Base-by-base conservation (phyloP, 2,329 filamentous ascomycete species). In the Diaporthe helianthi region DNA sequence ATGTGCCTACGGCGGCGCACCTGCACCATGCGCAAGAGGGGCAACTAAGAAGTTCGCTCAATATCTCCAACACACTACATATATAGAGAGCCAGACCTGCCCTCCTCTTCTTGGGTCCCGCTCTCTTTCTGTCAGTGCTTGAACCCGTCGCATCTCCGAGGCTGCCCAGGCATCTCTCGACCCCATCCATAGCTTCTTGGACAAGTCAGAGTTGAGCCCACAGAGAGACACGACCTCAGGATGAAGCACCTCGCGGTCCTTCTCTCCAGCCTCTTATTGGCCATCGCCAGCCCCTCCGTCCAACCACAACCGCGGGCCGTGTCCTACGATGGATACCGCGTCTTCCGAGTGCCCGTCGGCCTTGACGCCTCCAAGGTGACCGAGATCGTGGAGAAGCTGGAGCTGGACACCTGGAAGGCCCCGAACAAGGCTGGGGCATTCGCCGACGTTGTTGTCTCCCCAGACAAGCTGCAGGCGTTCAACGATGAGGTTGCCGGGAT, bases 261-360 rank as follows among this genome's bases (percentile, higher is more conserved):
- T 33, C 17, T 46, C 12, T 33, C 52, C 1, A 13, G 36, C 15
- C 41, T 66, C 12, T 54, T 24, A 2, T 26, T 66, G 49, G 63
- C 51, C 19, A 15, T 33, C 9, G 63, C 63, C 63, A 54, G 49
- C 15, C 22, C 63, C 51, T 46, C 24, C 41, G 17, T 13, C 41
- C 41, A 44, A 19, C n/a, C 66, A 8, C 49, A 67, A 26, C 38
- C 65, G 12, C 65, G 66, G 31, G 69, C 69, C 41, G 75, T 81
- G 6, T 79, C 79, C 0, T 85, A 84, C 68, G 76, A 81, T 65
- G 82, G 82, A 4, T 82, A 81, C 76, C 82, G 83, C 71, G 82
- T 82, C n/a, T 79, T 81, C 64, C 81, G 82, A 24, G 74, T 84
- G n/a, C 75, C 79, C 9, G 78, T 80, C 44, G 76, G 76, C 22